Evolutionary conservation across 176 grass and related monocot species (phyloP), one percentile per base, ranked within the genome.

Genomic region (Lolium multiflorum): DNA sequence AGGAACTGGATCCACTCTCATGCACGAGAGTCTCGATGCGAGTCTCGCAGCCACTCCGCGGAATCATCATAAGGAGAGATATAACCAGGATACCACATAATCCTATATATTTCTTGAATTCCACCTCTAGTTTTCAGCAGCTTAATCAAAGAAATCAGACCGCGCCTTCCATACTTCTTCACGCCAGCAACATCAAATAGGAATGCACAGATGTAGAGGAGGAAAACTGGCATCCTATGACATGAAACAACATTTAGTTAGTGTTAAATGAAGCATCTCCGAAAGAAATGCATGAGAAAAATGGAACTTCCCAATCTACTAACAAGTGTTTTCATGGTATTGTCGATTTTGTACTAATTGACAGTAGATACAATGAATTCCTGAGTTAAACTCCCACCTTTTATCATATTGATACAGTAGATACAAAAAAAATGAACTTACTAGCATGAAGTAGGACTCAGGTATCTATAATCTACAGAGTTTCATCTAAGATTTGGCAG

Each of bases 211-310:
- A 73, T 73, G 70, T 73, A 73, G 11, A 73, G 70, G 43, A 73
- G 70, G n/a, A 73, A 22, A 73, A 73, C 70, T 3, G 70, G 70
- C 70, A 73, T 73, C 70, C 70, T 73, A 14, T 73, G 70, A 24
- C 70, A 73, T 6, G 20, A 47, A 73, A 48, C 70, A 14, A 48
- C 46, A 15, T 73, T 48, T 13, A 21, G 43, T 73, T 48, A 73
- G 11, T 73, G 43, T 73, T 48, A 43, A 73, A 49, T 73, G 69
- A 72, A 21, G 9, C 69, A 72, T 72, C n/a, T 73, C n/a, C 5
- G 24, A 47, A 73, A 47, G 7, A 70, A 71, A 71, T 44, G 18
- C 68, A 46, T 46, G 68, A 71, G 4, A 22, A 25, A 73, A 18
- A 73, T 66, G 11, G 26, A 35, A 37, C 13, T 66, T 66, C 22